Evolutionary conservation across 805 yeast species (phyloP).

Genomic region (Maudiozyma pseudohumilis): DNA sequence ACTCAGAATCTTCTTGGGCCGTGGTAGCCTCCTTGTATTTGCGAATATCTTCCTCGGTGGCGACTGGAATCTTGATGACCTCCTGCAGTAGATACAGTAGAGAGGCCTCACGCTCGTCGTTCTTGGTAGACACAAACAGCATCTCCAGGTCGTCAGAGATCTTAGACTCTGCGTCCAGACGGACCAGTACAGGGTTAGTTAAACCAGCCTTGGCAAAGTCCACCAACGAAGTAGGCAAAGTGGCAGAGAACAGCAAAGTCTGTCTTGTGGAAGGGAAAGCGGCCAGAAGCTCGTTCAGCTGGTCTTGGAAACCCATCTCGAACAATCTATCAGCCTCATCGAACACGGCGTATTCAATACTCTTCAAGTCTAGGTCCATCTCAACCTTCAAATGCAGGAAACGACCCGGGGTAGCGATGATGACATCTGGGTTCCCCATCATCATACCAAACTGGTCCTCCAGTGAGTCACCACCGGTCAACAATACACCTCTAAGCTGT

Average conservation of each 20-base stretch:
- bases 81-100: slow-evolving; percentile 68
- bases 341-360: slow-evolving; percentile 83
- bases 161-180: slow-evolving; percentile 88
- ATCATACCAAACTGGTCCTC: slow-evolving; percentile 91
- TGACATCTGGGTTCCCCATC: slow-evolving; percentile 90
- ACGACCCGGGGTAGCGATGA: slow-evolving; percentile 96
- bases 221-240: slow-evolving; percentile 82
- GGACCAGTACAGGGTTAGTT: slow-evolving; percentile 80
- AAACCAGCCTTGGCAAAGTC: slow-evolving; percentile 97
- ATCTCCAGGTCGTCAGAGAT: slow-evolving; percentile 84
- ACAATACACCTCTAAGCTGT: slow-evolving; percentile 65
- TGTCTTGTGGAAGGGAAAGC: slow-evolving; percentile 77
- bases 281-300: slow-evolving; percentile 78
- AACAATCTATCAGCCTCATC: slow-evolving; percentile 97
- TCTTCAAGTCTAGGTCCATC: slow-evolving; percentile 76
- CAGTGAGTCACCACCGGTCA: slow-evolving; percentile 97
- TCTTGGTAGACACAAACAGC: slow-evolving; percentile 75
- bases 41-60: slow-evolving; percentile 56
- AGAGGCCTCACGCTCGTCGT: slow-evolving; percentile 83
- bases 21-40: slow-evolving; percentile 41
- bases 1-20: slow-evolving; percentile 36
- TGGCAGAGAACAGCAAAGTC: slow-evolving; percentile 85
- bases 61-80: slow-evolving; percentile 73
- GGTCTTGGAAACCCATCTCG: slow-evolving; percentile 94
- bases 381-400: slow-evolving; percentile 92